Evolutionary conservation across 495 filamentous ascomycete genomes (phyloP), one percentile per base, ranked within the genome.

Genomic region (Aspergillus egyptiacus): DNA sequence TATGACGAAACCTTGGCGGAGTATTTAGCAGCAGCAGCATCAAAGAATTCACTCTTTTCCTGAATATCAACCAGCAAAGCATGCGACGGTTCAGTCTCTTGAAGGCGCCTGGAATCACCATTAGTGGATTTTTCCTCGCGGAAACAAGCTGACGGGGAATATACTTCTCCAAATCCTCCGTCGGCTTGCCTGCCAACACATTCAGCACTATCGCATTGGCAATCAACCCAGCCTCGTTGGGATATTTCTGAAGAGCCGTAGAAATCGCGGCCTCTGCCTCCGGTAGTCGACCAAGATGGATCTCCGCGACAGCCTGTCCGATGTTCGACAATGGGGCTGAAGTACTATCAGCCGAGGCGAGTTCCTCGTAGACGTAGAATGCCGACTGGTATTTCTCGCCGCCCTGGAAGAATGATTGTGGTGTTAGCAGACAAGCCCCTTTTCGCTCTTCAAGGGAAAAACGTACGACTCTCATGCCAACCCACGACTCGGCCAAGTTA

Each of bases 311-410:
- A 22, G 90, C 91, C 75, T 97, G 93, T 25, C 84, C 84, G 53
- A 95, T 77, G 30, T 95, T 80, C 20, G 76, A 77, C 27, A 74
- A 62, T 20, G 78, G 75, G 30, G 81, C 77, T 40, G 78, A 69
- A 1, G 85, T 81, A 41, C 84, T 79, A 14, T 88, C 85, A 18
- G 85, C 82, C 65, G 94, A 86, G 17, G 93, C 93, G 31, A 98
- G 81, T 67, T 98, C 93, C 69, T 96, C 91, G 62, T 89, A 98
- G 56, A 98, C 91, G 77, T 98, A 98, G 72, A 93, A 98, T 28
- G 91, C 86, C 56, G 89, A 85, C 66, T 97, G 93, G 73, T 97
- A 98, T 66, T 87, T 90, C 53, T 96, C 91, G 52, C 89, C 90
- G 60, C 93, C 93, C 87, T 94, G 41, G 34, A 48, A 3, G 28